Evolutionary conservation across 805 yeast species (phyloP).

Genomic region (Diddensiella santjacobensis): DNA sequence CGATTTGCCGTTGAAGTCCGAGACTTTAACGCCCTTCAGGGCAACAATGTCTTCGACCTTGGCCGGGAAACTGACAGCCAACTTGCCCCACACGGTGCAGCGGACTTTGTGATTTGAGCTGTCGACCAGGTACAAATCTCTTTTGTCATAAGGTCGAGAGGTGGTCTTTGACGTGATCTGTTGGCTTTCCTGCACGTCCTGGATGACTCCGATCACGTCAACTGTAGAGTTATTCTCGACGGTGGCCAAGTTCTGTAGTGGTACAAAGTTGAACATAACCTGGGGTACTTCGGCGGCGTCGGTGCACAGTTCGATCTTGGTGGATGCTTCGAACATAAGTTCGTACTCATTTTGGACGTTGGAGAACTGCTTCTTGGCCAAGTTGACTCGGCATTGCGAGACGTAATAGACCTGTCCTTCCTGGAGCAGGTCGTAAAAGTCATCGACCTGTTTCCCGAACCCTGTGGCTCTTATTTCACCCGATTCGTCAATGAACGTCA

Average conservation of each 20-base stretch:
- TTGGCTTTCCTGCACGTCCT: slow-evolving; percentile 67
- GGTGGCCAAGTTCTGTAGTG: slow-evolving; percentile 60
- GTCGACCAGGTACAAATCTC: slow-evolving; percentile 85
- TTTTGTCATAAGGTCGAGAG: slow-evolving; percentile 87
- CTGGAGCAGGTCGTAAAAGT: slow-evolving; percentile 66
- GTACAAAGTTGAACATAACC: slow-evolving; percentile 69
- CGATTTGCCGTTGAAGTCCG: slow-evolving; percentile 83
- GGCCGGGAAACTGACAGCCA: slow-evolving; percentile 77
- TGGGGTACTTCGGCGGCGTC: slow-evolving; percentile 63
- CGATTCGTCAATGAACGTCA: slow-evolving; percentile 86
- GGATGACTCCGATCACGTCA: slow-evolving; percentile 85
- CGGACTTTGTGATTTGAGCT: slow-evolving; percentile 70
- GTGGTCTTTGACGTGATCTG: slow-evolving; percentile 83
- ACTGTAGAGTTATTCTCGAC: slow-evolving; percentile 67
- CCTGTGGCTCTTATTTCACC: slow-evolving; percentile 96
- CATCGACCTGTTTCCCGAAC: slow-evolving; percentile 81
- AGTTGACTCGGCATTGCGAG: slow-evolving; percentile 73
- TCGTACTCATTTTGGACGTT: slow-evolving; percentile 86
- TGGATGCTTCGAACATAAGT: slow-evolving; percentile 73
- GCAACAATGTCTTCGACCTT: slow-evolving; percentile 65
- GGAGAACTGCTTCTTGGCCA: slow-evolving; percentile 82
- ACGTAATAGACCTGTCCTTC: slow-evolving; percentile 89
- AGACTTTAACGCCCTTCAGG: slow-evolving; percentile 82
- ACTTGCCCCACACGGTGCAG: slow-evolving; percentile 87
- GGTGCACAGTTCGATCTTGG: slow-evolving; percentile 69